Conservation (phyloP, 1,284 basidiomycete genomes). For the Ustilago sp. region DNA sequence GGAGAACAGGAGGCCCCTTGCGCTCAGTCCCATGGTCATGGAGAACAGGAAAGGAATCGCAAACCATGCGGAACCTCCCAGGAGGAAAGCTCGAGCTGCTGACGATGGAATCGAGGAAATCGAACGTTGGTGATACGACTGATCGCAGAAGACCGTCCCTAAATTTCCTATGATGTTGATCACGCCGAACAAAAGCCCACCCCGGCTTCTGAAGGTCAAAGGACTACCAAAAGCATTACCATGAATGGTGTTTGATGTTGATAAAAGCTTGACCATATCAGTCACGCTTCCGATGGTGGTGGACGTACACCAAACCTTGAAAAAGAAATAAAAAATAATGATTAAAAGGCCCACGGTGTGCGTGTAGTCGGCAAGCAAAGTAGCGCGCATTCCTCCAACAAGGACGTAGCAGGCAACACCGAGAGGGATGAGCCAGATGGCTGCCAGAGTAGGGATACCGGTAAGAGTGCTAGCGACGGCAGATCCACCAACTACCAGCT, state of each 20-base stretch:
- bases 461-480: conserved; percentile 74
- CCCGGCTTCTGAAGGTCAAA: conserved; percentile 81
- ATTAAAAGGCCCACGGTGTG: conserved; percentile 64
- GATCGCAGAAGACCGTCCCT: conserved; percentile 77
- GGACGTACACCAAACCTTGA: conserved; percentile 79
- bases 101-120: conserved; percentile 84
- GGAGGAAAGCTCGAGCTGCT: conserved; percentile 87
- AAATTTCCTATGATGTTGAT: conserved; percentile 76
- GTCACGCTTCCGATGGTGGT: conserved; percentile 57
- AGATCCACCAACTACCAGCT: conserved; percentile 65
- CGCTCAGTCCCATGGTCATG: conserved; percentile 75
- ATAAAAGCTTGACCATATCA: conserved; percentile 72
- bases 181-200: conserved; percentile 87
- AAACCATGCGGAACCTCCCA: conserved; percentile 84
- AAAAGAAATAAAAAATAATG: conserved; percentile 73
- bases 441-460: conserved; percentile 56
- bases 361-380: conserved; percentile 65
- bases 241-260: conserved; percentile 72
- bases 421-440: conserved; percentile 63
- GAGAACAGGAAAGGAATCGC: conserved; percentile 76
- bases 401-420: conserved; percentile 63
- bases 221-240: conserved; percentile 77
- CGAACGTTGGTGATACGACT: conserved; percentile 78
- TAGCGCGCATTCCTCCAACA: conserved; percentile 66
- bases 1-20: conserved; percentile 71